These are phyloP conservation scores for Cryptococcus hybrid DNA, from an alignment of 1,284 basidiomycete genomes.

Conservation along the genomic window DNA sequence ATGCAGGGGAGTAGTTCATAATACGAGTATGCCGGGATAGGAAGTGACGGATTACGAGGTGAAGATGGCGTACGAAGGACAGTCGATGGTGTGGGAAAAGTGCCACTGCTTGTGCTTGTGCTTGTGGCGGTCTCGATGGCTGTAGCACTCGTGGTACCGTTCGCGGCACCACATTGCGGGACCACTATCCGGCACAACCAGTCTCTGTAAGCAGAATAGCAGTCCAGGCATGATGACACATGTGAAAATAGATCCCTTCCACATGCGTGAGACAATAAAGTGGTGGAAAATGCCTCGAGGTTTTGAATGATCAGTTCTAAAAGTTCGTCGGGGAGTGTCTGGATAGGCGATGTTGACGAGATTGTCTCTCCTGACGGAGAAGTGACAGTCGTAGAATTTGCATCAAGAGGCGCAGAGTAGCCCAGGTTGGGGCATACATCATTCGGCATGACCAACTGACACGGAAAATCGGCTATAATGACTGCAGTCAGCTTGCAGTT, in stretches of 20 bases:
- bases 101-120: conserved; percentile 5
- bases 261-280: conserved; percentile 69
- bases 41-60: conserved; percentile 36
- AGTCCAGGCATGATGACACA: conserved; percentile 70
- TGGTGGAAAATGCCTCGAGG: conserved; percentile 69
- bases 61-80: conserved; percentile 53
- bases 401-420: conserved; percentile 64
- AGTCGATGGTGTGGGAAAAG: conserved; percentile 14
- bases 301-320: conserved; percentile 58
- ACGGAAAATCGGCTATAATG: conserved; percentile 62
- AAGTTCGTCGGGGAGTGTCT: conserved; percentile 57
- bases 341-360: conserved; percentile 54
- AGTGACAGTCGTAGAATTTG: conserved; percentile 42
- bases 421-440: conserved; percentile 69
- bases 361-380: conserved; percentile 32
- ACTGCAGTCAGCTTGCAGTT: not conserved
- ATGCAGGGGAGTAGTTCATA: conserved; percentile 70
- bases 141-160: conserved; percentile 26
- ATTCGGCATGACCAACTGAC: conserved; percentile 67
- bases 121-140: not conserved
- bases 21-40: conserved; percentile 52
- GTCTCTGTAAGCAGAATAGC: conserved; percentile 67
- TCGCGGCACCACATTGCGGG: conserved; percentile 60
- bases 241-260: conserved; percentile 78
- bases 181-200: conserved; percentile 76